Conservation (phyloP, 2,329 filamentous ascomycete species). For the Cladosporium sphaerospermum region DNA sequence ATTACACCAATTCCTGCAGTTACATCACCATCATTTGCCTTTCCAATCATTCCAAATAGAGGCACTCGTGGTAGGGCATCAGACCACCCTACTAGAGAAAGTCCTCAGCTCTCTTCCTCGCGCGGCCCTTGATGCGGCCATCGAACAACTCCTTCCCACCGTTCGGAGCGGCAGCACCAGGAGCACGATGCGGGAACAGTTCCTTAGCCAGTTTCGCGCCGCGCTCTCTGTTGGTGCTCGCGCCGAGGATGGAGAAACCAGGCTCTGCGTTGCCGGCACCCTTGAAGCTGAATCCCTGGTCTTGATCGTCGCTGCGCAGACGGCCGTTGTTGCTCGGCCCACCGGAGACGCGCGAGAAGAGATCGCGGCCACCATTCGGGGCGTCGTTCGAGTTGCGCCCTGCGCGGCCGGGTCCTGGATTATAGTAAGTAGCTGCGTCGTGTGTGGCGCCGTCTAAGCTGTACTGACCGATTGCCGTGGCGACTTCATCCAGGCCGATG, state of each 20-base stretch:
- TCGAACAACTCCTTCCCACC: slow-evolving; percentile 27
- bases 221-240: slow-evolving; percentile 15
- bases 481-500: slow-evolving; percentile 21
- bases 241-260: slow-evolving; percentile 28
- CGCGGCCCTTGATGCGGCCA: slow-evolving; percentile 26
- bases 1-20: too few relatives aligned
- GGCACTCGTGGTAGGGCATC: too few relatives aligned
- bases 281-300: slow-evolving; percentile 30
- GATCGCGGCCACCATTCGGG: slow-evolving; percentile 14
- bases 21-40: too few relatives aligned
- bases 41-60: too few relatives aligned
- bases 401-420: slow-evolving; percentile 11
- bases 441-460: slow-evolving; percentile 17
- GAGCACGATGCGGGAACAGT: slow-evolving; percentile 27
- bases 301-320: slow-evolving; percentile 6
- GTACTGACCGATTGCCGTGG: slow-evolving; percentile 22
- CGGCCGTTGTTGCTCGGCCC: slow-evolving; percentile 7
- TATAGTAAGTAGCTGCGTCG: slow-evolving; percentile 15
- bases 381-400: slow-evolving; percentile 10
- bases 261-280: slow-evolving; percentile 20
- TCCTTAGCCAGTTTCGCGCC: slow-evolving; percentile 23
- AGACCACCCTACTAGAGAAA: slow-evolving; percentile 15
- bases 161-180: slow-evolving; percentile 18
- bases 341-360: slow-evolving; percentile 18
- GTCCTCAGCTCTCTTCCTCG: slow-evolving; percentile 26